Evolutionary conservation across 805 yeast species (phyloP), one percentile per base, ranked within the genome.

Genomic region (Wickerhamiella azyma): DNA sequence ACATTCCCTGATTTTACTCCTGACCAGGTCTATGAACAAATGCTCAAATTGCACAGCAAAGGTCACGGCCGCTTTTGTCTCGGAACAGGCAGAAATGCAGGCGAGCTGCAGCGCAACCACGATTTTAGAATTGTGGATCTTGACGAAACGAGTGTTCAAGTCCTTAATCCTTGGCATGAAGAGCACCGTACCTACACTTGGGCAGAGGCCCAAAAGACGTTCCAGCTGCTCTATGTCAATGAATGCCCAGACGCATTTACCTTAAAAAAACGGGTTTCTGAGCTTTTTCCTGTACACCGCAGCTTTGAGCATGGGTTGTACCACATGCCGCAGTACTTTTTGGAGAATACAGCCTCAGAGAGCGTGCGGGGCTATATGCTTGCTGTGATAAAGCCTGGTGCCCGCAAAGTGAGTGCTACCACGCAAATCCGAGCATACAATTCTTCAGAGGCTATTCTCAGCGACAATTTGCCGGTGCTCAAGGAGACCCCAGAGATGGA

Each of bases 91-190:
- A 39, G 32, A 9, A 63, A 72, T 16, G 41, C 53, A 37, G 54
- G 39, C 56, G 69, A 43, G 1, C 61, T 82, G 26, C 64, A 74
- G 1, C 63, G 78, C 3, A 66, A 71, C 32, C 95, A 85, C 60
- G 95, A 85, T 59, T 85, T 84, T 57, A 69, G 82, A 0, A 63
- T 85, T 0, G 48, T 69, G 2, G 71, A 63, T n/a, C 45, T 76
- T 28, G 51, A 49, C 7, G 50, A 52, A 5, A 55, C 49, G 2
- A 51, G 43, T 1, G 37, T 43, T 4, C 13, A 41, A 29, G 37
- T 48, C 5, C 33, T 48, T 14, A 45, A 48, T 28, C 50, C 50
- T 7, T 48, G 50, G 50, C 26, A 18, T 11, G 30, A 36, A 2
- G 21, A 19, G 21, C 46, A 38, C 11, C 42, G n/a, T 6, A 1